Evolutionary conservation across 805 yeast species (phyloP).

Genomic region (Peterozyma toletana): DNA sequence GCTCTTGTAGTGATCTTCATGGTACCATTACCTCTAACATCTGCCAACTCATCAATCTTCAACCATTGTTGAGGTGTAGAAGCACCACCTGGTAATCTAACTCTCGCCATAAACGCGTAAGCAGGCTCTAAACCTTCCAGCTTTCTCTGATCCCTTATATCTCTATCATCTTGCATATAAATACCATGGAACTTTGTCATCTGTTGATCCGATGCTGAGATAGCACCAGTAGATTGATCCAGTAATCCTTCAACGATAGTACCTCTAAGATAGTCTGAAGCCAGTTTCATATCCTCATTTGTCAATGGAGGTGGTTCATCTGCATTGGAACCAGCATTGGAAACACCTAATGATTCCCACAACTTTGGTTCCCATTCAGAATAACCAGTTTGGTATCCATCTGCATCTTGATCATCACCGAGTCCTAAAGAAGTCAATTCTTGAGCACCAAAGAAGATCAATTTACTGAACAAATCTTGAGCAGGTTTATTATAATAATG

Average conservation of each 20-base stretch:
- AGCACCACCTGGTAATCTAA: conserved; percentile 89
- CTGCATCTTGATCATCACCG: conserved; percentile 98
- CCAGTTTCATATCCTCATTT: conserved; percentile 91
- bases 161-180: conserved; percentile 98
- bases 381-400: conserved; percentile 90
- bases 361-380: conserved; percentile 75
- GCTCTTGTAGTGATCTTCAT: conserved; percentile 94
- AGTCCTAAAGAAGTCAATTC: conserved; percentile 70
- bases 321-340: conserved; percentile 69
- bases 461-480: conserved; percentile 58
- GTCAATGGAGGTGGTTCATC: conserved; percentile 90
- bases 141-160: conserved; percentile 87
- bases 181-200: conserved; percentile 96
- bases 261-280: conserved; percentile 84
- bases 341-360: conserved; percentile 89
- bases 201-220: conserved; percentile 86
- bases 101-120: conserved; percentile 94
- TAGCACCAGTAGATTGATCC: conserved; percentile 85
- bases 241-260: conserved; percentile 80
- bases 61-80: conserved; percentile 89
- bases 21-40: conserved; percentile 84
- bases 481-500: conserved; percentile 92
- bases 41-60: conserved; percentile 73
- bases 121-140: conserved; percentile 92
- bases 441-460: conserved; percentile 66